A percentile compares a stretch with the other conserved stretches of the same genome.
Conservation (phyloP, 352 stramenopile genomes). For the Phytophthora sojae region DNA sequence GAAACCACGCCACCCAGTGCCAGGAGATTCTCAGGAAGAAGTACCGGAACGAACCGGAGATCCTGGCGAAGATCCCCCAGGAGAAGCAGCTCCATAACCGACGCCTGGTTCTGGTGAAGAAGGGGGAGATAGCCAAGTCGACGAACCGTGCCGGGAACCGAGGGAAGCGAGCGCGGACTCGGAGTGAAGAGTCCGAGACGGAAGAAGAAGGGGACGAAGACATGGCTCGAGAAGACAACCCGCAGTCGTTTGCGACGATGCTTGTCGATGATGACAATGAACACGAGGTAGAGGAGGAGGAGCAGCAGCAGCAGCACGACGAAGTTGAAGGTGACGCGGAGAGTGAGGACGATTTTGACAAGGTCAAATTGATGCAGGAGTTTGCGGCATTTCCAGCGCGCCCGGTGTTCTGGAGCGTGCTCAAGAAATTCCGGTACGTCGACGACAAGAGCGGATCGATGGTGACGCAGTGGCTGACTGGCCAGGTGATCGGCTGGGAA, state of each 20-base stretch:
- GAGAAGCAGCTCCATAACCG: constrained; percentile 27
- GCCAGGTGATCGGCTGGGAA: constrained; percentile 33
- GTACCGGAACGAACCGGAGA: constrained; percentile 22
- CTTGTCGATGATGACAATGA: not conserved
- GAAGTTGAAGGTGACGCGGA: constrained; percentile 1
- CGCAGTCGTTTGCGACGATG: not conserved
- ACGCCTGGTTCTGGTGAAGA: constrained; percentile 13
- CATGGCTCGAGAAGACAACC: not conserved
- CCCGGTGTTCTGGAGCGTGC: constrained; percentile 37
- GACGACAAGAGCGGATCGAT: constrained; percentile 16
- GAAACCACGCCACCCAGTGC: constrained; percentile 16
- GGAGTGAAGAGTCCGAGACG: not conserved
- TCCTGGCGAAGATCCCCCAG: constrained; percentile 30
- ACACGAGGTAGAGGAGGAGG: not conserved
- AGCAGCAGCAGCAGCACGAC: not conserved
- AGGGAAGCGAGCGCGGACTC: not conserved
- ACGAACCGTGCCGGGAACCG: not conserved
- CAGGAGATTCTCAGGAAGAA: constrained; percentile 15
- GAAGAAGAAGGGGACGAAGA: constrained; percentile 4
- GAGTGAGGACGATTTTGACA: constrained; percentile 17
- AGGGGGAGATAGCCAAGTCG: not conserved
- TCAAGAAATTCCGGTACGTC: constrained; percentile 25
- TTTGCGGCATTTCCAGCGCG: constrained; percentile 29
- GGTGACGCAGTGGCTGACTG: constrained; percentile 35
- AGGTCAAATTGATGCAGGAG: constrained; percentile 32